Percentiles rank a stretch among this genome's conserved stretches.
Evolutionary conservation across 441 rosid species (phyloP).

Genomic region (Corymbia citriodora): DNA sequence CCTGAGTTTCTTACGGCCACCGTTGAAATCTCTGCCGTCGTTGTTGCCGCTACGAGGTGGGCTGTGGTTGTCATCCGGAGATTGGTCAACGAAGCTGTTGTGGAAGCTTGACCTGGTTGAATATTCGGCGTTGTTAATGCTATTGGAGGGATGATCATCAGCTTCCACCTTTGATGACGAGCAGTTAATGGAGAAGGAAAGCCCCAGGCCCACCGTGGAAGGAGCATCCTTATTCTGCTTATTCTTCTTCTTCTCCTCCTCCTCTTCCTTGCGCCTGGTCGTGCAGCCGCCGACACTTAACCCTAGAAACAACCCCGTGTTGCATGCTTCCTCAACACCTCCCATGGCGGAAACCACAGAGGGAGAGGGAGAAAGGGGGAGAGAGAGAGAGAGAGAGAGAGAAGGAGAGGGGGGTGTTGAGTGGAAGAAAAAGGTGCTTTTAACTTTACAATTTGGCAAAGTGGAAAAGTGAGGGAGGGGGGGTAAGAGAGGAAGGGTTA

Average conservation of each 20-base stretch:
- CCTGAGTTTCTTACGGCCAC: constrained; percentile 37
- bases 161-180: background rate
- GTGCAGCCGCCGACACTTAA: background rate
- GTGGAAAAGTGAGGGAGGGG: background rate
- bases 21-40: background rate
- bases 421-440: background rate
- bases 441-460: background rate
- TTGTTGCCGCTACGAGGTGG: background rate
- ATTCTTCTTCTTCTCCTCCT: background rate
- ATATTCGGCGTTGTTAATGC: background rate
- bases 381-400: background rate
- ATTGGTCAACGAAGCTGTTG: background rate
- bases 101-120: background rate
- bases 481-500: background rate
- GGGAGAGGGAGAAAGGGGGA: background rate
- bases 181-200: constrained; percentile 17
- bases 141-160: background rate
- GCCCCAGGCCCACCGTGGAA: constrained; percentile 12
- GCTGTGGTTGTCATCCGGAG: background rate
- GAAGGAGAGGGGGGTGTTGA: background rate
- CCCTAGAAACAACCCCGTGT: constrained; percentile 16
- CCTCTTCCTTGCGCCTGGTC: background rate
- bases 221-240: background rate
- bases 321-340: constrained; percentile 2
- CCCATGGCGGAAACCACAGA: background rate